Evolutionary conservation across 148 eudicot species (phyloP).

Genomic region (Amaranthus cruentus): DNA sequence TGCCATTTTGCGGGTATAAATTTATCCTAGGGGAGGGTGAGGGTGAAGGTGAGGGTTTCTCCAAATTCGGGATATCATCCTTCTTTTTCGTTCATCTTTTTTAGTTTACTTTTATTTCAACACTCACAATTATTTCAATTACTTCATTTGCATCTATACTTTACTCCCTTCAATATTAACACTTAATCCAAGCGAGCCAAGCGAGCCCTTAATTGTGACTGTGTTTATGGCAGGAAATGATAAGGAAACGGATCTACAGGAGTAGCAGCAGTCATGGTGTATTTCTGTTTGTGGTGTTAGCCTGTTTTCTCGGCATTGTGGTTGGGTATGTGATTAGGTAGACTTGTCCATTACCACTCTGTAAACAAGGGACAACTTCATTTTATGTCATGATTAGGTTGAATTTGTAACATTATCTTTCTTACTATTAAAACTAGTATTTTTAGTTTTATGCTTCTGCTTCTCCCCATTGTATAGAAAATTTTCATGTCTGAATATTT

Average conservation of each 20-base stretch:
- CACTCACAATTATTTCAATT: neutral
- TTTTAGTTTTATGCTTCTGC: neutral
- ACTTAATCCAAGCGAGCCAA: no score
- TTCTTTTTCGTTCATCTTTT: neutral
- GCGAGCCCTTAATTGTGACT: no score
- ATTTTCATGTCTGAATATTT: neutral
- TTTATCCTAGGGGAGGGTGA: no score
- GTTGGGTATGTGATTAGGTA: slow-evolving; percentile 28
- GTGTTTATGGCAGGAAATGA: slow-evolving; percentile 18
- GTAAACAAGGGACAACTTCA: neutral
- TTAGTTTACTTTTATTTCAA: neutral
- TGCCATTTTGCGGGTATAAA: no score
- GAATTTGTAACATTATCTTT: neutral
- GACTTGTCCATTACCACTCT: neutral
- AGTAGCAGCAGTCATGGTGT: neutral
- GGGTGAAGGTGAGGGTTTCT: no score
- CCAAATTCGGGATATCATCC: no score
- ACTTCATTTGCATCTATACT: neutral
- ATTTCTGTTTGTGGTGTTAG: slow-evolving; percentile 13
- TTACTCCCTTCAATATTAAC: no score
- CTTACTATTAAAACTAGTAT: neutral
- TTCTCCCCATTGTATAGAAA: neutral
- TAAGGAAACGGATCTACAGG: slow-evolving; percentile 17
- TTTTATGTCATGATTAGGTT: neutral
- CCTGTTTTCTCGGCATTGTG: slow-evolving; percentile 23